Percentiles rank a stretch among this genome's conserved stretches.
Evolutionary conservation across 1,284 basidiomycete species (phyloP).

Genomic region (Caloboletus inedulis): DNA sequence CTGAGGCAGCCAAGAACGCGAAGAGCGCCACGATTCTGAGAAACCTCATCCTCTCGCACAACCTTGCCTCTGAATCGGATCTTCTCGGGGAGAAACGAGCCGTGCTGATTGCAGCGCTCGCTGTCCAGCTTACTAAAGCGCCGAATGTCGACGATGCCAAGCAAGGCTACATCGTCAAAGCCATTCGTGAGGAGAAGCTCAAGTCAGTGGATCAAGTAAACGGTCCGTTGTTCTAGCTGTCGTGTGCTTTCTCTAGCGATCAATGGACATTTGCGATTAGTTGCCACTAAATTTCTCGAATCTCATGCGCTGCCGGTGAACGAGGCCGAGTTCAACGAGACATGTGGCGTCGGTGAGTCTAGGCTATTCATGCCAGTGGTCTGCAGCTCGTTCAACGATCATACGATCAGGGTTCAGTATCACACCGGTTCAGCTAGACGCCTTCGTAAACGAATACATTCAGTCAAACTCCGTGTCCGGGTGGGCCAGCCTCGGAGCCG

Average conservation of each 20-base stretch:
- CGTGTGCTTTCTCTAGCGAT: neutral
- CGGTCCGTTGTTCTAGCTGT: slow-evolving; percentile 48
- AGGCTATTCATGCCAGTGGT: neutral
- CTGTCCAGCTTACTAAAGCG: slow-evolving; percentile 61
- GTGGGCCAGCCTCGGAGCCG: slow-evolving; percentile 74
- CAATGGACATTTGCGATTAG: slow-evolving; percentile 38
- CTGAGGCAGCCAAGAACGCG: slow-evolving; percentile 77
- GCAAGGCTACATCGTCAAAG: slow-evolving; percentile 65
- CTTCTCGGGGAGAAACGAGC: slow-evolving; percentile 80
- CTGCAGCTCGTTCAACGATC: neutral
- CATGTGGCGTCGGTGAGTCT: slow-evolving; percentile 85
- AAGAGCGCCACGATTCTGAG: slow-evolving; percentile 74
- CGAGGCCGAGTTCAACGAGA: slow-evolving; percentile 71
- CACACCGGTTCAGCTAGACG: slow-evolving; percentile 65
- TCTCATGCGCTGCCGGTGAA: slow-evolving; percentile 60
- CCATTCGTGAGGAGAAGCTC: slow-evolving; percentile 70
- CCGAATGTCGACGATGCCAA: slow-evolving; percentile 47
- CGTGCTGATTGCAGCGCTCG: slow-evolving; percentile 67
- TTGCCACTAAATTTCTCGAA: slow-evolving; percentile 78
- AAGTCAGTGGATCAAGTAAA: slow-evolving; percentile 85
- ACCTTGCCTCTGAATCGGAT: slow-evolving; percentile 38
- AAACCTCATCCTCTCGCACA: slow-evolving; percentile 63
- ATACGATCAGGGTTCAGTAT: slow-evolving; percentile 70
- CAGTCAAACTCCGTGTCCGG: slow-evolving; percentile 52
- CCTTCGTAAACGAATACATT: slow-evolving; percentile 62